These are phyloP conservation scores for Mycena galericulata DNA, from an alignment of 768 basidiomycete genomes.

Conservation along the genomic window DNA sequence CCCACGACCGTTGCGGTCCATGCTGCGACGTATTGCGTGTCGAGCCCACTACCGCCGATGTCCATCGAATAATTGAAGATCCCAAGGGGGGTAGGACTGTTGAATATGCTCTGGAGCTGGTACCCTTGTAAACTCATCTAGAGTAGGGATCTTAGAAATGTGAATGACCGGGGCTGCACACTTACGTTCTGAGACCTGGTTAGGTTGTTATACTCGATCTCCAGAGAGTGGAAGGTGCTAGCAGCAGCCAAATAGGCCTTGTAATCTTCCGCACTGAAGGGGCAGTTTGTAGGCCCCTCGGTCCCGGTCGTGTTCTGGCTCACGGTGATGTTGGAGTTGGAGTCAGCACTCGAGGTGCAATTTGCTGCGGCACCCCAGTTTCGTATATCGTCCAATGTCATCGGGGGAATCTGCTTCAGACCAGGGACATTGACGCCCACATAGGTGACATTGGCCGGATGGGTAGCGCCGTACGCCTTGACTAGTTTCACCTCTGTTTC, in stretches of 20 bases:
- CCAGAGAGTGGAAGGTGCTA: neutral
- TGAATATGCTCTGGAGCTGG: neutral
- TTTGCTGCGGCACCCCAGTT: neutral
- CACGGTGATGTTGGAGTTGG: neutral
- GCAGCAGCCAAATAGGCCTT: neutral
- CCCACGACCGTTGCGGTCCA: slow-evolving; percentile 11
- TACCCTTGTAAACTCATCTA: neutral
- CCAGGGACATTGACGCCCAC: neutral
- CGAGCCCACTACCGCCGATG: neutral
- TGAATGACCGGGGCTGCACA: neutral
- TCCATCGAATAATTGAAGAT: slow-evolving; percentile 16
- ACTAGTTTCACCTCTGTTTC: slow-evolving; percentile 2
- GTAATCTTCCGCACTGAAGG: slow-evolving; percentile 6
- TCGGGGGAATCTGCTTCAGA: neutral
- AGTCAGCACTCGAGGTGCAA: neutral
- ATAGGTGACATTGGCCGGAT: slow-evolving; percentile 1
- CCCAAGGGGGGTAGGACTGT: neutral
- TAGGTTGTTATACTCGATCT: neutral
- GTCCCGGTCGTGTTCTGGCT: neutral
- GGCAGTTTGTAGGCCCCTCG: neutral
- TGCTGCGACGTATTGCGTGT: neutral
- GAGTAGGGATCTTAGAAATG: neutral
- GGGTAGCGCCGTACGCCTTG: slow-evolving; percentile 7
- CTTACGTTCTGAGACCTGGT: neutral
- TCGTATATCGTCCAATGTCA: neutral